A percentile compares a stretch with the other conserved stretches of the same genome.
phyloP scores from a whole-genome alignment of 331 rosid genomes.

The Acacia pycnantha region DNA sequence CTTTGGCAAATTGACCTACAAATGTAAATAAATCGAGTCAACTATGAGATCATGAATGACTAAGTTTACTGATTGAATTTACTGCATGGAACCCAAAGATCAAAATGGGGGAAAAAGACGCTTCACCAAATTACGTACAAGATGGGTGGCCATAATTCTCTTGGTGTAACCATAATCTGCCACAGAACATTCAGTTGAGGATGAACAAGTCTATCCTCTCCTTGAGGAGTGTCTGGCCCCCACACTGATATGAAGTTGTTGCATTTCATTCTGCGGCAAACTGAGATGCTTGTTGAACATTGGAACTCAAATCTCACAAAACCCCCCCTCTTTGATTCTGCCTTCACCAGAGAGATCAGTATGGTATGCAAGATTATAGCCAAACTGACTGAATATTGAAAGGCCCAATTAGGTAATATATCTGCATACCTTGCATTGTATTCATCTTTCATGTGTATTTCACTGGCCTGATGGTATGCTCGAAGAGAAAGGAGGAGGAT shows the following conservation, averaged over 20 bases:
- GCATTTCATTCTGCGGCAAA: slow-evolving; percentile 18
- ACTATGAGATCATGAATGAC: background rate
- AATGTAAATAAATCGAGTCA: background rate
- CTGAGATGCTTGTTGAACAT: slow-evolving; percentile 4
- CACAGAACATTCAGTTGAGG: slow-evolving; percentile 10
- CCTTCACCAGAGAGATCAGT: slow-evolving; percentile 16
- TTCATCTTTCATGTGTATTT: slow-evolving; percentile 19
- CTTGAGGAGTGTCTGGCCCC: slow-evolving; percentile 15
- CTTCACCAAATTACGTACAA: slow-evolving; percentile 20
- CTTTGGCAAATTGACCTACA: background rate
- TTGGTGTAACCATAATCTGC: background rate
- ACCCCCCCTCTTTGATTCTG: background rate
- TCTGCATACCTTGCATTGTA: slow-evolving; percentile 22
- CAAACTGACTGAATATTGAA: slow-evolving; percentile 7
- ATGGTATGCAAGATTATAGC: slow-evolving; percentile 4
- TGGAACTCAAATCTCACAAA: slow-evolving; percentile 19
- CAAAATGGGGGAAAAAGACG: background rate
- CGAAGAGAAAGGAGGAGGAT: background rate
- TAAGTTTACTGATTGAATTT: background rate
- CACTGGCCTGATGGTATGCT: slow-evolving; percentile 1
- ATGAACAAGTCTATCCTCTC: background rate
- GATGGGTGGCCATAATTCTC: background rate
- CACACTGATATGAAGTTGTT: background rate
- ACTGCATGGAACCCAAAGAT: background rate
- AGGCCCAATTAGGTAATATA: background rate